Evolutionary conservation across 225 moss, liverwort and hornwort species (phyloP), one percentile per base, ranked within the genome.

Genomic region (Rhytidiadelphus loreus): DNA sequence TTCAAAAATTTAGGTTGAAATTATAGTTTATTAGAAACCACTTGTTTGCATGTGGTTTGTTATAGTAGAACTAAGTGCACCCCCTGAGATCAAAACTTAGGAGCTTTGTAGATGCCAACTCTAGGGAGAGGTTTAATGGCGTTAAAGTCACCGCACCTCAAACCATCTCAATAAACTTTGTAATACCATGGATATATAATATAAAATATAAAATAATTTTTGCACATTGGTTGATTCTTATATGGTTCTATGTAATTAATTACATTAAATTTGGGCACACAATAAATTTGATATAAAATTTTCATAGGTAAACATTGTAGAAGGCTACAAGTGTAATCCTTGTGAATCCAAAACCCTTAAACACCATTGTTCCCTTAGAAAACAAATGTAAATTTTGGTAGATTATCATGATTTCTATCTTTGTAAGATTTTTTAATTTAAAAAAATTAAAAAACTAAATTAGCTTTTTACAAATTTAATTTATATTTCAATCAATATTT

Each of bases 121-220:
- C 6, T 3, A 44, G 2, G 17, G 17, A 29, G 28, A 44, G 3
- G 29, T 72, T 44, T 17, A 44, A 17, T 72, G 17, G 29, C 0
- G 0, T 29, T 28, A 43, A 44, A 72, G 16, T 10, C 16, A 44
- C 25, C 2, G 0, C 44, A 28, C 2, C 16, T 29, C 44, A 43
- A 43, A 28, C 28, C 16, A 72, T 44, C 0, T 5, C 3, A 44
- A 71, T 71, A 43, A 26, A 71, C 0, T 4, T 44, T 44, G 71
- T 16, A 71, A 1, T 71, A 39, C 4, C 1, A 24, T 13, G 14
- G 24, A 21, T 8, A 8, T 24, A 13, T 0, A 0, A 69, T 39
- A 68, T 69, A 24, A 4, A 69, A 23, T 39, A 69, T 23, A 69
- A 12, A 24, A 39, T 23, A 13, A 39, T 39, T 69, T 69, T 69